These are phyloP conservation scores for Cordyceps javanica DNA, from an alignment of 2,329 filamentous ascomycete species.

Conservation along the genomic window DNA sequence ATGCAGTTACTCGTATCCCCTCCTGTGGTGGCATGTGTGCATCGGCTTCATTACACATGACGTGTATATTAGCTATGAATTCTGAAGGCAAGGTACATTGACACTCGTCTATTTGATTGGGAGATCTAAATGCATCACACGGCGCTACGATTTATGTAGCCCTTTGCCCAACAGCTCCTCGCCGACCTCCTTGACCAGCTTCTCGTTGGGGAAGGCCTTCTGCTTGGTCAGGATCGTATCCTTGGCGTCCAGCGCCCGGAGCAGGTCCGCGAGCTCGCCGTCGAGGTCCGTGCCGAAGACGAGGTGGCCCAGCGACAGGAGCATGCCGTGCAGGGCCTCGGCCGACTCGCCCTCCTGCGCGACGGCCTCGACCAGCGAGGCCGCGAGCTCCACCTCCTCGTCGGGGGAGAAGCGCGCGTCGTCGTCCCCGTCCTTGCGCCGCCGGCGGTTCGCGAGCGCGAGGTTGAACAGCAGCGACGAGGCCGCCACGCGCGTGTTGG, in stretches of 20 bases:
- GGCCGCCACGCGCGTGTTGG: conserved; percentile 71
- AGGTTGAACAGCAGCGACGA: conserved; percentile 82
- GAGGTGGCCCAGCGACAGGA: conserved; percentile 71
- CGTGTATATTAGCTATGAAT: neutral
- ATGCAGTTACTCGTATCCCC: no score
- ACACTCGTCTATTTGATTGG: neutral
- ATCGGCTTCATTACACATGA: no score
- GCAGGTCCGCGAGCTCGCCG: conserved; percentile 74
- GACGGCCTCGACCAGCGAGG: conserved; percentile 71
- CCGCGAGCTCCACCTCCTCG: conserved; percentile 75
- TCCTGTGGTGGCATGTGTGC: no score
- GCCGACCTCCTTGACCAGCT: conserved; percentile 51
- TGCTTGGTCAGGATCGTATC: conserved; percentile 56
- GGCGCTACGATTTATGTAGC: conserved; percentile 30
- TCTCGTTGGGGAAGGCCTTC: conserved; percentile 49
- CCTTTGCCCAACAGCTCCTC: conserved; percentile 46
- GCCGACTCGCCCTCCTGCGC: conserved; percentile 50
- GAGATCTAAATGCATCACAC: neutral
- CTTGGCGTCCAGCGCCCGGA: conserved; percentile 68
- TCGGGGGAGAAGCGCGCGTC: conserved; percentile 58
- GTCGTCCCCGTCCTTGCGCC: conserved; percentile 51
- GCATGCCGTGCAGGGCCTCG: conserved; percentile 70
- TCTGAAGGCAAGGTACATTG: neutral
- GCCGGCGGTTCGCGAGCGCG: conserved; percentile 61
- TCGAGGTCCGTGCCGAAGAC: conserved; percentile 63